phyloP scores from a whole-genome alignment of 306 rosid genomes.

The Phaseolus lunatus region DNA sequence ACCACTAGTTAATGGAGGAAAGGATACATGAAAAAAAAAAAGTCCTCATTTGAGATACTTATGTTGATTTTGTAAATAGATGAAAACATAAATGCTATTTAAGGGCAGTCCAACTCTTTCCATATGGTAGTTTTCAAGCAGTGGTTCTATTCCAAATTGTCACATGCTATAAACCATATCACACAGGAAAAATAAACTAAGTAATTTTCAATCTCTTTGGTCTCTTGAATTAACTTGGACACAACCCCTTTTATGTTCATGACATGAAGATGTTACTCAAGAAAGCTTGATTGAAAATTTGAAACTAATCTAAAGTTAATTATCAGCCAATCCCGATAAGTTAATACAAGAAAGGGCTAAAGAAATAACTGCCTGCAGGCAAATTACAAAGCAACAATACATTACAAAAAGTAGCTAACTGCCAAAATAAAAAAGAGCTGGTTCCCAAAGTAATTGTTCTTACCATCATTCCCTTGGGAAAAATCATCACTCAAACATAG shows the following conservation, averaged over 20 bases:
- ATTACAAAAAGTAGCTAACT: background rate
- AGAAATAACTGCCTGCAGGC: background rate
- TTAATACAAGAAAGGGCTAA: background rate
- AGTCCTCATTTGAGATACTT: no score
- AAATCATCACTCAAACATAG: constrained; percentile 76
- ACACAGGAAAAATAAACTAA: background rate
- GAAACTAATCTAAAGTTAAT: background rate
- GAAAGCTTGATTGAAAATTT: constrained; percentile 2
- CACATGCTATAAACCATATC: constrained; percentile 13
- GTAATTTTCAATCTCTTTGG: background rate
- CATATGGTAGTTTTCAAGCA: no score
- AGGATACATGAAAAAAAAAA: no score
- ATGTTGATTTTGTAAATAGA: no score
- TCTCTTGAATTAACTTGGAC: constrained; percentile 16
- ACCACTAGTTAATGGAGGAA: no score
- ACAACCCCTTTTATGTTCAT: constrained; percentile 7
- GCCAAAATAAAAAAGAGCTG: background rate
- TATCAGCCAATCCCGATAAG: background rate
- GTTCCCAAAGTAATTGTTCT: constrained; percentile 28
- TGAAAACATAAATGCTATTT: no score
- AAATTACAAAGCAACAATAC: constrained; percentile 31
- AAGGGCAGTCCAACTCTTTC: no score
- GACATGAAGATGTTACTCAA: background rate
- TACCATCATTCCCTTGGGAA: constrained; percentile 75
- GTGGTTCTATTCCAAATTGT: background rate